Percentiles rank a stretch among this genome's conserved stretches.
Conservation (phyloP, 2,329 filamentous ascomycete species). For the Aspergillus proliferans region DNA sequence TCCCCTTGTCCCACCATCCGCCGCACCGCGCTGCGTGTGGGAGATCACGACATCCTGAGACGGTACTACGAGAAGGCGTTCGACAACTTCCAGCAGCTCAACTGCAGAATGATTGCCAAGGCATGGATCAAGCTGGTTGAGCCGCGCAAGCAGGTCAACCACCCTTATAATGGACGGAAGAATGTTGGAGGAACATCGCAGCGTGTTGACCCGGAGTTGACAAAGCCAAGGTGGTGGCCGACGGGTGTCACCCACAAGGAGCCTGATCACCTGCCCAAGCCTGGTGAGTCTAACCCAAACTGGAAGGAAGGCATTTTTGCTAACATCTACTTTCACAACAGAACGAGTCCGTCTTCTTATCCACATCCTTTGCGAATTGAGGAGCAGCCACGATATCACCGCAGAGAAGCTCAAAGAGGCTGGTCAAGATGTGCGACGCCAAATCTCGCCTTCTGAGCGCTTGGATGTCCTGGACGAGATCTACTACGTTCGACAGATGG, state of each 20-base stretch:
- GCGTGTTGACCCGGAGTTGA: constrained; percentile 32
- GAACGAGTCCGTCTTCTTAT: constrained; percentile 36
- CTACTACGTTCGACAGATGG: constrained; percentile 32
- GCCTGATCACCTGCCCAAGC: constrained; percentile 40
- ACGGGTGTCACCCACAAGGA: constrained; percentile 37
- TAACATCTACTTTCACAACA: constrained; percentile 14
- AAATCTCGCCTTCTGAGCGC: constrained; percentile 30
- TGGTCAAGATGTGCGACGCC: constrained; percentile 33
- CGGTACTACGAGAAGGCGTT: constrained; percentile 36
- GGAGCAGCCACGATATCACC: constrained; percentile 30
- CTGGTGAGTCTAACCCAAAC: constrained; percentile 22
- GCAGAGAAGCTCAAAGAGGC: constrained; percentile 34
- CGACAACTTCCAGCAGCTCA: constrained; percentile 36
- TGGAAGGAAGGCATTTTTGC: not conserved
- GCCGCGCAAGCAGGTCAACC: constrained; percentile 39
- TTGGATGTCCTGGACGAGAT: constrained; percentile 36
- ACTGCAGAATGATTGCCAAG: constrained; percentile 37
- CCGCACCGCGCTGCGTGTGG: constrained; percentile 23
- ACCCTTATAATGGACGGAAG: constrained; percentile 40
- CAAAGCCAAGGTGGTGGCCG: constrained; percentile 37
- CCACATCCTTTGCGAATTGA: constrained; percentile 35
- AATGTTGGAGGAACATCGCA: constrained; percentile 15
- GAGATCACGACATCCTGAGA: constrained; percentile 20
- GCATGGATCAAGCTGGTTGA: constrained; percentile 39
- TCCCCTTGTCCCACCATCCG: constrained; percentile 13